Percentiles rank a stretch among this genome's conserved stretches.
Evolutionary conservation across 345 rosid species (phyloP).

Genomic region (Hibiscus mutabilis): DNA sequence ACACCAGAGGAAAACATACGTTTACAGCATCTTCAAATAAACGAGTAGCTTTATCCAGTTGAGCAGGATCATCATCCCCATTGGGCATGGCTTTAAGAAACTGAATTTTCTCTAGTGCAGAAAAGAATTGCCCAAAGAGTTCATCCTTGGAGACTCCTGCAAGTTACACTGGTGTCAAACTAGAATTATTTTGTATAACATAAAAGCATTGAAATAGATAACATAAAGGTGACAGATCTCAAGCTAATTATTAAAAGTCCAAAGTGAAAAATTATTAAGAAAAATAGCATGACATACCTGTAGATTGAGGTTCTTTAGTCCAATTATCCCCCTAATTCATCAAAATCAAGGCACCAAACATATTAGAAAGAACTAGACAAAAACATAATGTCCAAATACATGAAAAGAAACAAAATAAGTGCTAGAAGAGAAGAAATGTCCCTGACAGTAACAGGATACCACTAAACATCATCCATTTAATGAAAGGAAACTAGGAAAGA

Average conservation of each 20-base stretch:
- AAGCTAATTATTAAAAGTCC: background rate
- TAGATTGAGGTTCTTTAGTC: slow-evolving; percentile 19
- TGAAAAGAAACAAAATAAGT: background rate
- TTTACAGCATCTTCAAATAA: slow-evolving; percentile 65
- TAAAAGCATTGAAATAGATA: background rate
- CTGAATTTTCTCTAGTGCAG: slow-evolving; percentile 70
- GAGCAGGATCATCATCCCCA: slow-evolving; percentile 60
- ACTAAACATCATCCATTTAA: background rate
- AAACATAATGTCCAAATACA: background rate
- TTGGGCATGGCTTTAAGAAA: slow-evolving; percentile 44
- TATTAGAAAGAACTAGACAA: background rate
- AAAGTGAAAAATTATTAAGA: background rate
- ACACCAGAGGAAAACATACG: slow-evolving; percentile 30
- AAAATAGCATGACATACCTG: slow-evolving; percentile 20
- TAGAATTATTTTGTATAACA: background rate
- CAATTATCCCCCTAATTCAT: slow-evolving; percentile 32
- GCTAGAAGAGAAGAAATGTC: background rate
- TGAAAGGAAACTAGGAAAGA: background rate
- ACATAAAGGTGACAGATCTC: background rate
- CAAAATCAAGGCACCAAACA: background rate
- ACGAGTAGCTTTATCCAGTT: slow-evolving; percentile 60
- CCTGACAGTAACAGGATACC: background rate
- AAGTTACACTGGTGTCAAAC: slow-evolving; percentile 11
- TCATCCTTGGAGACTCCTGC: slow-evolving; percentile 71
- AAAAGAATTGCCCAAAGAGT: slow-evolving; percentile 67